Evolutionary conservation across 2,329 filamentous ascomycete genomes (phyloP).

Genomic region (Amylocarpus encephaloides): DNA sequence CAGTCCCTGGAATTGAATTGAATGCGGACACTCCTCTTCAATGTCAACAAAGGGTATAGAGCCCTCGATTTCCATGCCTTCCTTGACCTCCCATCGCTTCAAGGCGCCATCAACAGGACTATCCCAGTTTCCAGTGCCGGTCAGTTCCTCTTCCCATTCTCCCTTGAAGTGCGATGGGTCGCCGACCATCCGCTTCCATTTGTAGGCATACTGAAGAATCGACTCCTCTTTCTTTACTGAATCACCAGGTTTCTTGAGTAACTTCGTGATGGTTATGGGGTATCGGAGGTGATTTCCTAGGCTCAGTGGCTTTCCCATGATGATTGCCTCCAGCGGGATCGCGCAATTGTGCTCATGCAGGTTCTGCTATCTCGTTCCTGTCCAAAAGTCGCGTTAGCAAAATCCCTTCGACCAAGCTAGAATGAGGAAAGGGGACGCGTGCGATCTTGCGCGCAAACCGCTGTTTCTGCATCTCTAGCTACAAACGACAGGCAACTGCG

Average conservation of each 20-base stretch:
- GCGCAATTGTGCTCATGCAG: constrained; percentile 29
- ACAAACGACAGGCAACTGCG: constrained; percentile 4
- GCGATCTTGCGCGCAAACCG: constrained; percentile 4
- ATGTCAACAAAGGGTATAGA: constrained; percentile 64
- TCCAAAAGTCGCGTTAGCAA: constrained; percentile 12
- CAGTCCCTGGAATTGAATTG: constrained; percentile 83
- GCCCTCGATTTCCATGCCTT: constrained; percentile 56
- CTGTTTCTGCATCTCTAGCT: constrained; percentile 2
- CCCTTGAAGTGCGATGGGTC: constrained; percentile 50
- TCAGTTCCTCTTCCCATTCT: constrained; percentile 60
- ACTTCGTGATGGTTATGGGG: constrained; percentile 83
- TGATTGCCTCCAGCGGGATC: constrained; percentile 27
- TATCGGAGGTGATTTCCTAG: constrained; percentile 69
- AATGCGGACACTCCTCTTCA: constrained; percentile 85
- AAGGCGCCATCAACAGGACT: constrained; percentile 77
- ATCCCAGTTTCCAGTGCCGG: constrained; percentile 70
- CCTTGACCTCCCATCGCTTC: constrained; percentile 66
- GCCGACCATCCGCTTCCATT: constrained; percentile 69
- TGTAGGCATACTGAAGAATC: constrained; percentile 83
- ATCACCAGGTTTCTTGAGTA: constrained; percentile 72
- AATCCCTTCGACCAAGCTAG: not conserved
- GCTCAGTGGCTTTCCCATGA: constrained; percentile 43
- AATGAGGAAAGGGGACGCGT: not conserved
- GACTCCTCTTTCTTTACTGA: constrained; percentile 67
- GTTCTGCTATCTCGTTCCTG: constrained; percentile 6